phyloP scores from a whole-genome alignment of 2,329 filamentous ascomycete genomes.

The Diaporthe batatas region DNA sequence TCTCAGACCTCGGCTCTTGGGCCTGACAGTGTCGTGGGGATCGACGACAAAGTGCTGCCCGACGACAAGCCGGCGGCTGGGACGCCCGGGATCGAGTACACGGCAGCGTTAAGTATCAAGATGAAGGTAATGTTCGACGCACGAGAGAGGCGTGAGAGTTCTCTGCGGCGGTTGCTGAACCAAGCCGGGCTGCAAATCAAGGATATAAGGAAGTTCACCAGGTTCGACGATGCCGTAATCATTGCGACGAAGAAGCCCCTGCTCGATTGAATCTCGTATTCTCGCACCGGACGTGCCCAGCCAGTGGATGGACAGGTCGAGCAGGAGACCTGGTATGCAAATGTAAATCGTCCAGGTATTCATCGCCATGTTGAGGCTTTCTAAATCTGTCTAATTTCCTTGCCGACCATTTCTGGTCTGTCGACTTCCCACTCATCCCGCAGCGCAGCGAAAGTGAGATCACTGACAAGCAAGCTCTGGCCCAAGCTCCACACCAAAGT shows the following conservation, averaged over 20 bases:
- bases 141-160: constrained; percentile 45
- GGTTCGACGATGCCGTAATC: constrained; percentile 45
- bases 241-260: constrained; percentile 39
- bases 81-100: constrained; percentile 44
- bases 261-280: background rate
- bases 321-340: background rate
- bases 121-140: constrained; percentile 48
- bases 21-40: constrained; percentile 44
- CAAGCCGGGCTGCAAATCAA: constrained; percentile 44
- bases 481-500: constrained; percentile 98
- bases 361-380: background rate
- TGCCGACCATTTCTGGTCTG: constrained; percentile 88
- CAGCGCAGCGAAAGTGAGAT: constrained; percentile 88
- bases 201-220: constrained; percentile 45
- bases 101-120: constrained; percentile 44
- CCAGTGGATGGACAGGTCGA: background rate
- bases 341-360: background rate
- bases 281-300: background rate
- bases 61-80: constrained; percentile 43
- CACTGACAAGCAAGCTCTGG: constrained; percentile 86
- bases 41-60: constrained; percentile 46
- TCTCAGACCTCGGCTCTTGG: constrained; percentile 43
- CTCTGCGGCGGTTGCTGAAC: constrained; percentile 45
- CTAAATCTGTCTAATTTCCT: constrained; percentile 83
- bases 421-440: constrained; percentile 96